Conservation (phyloP, 495 filamentous ascomycete species). For the Baudoinia panamericana region DNA sequence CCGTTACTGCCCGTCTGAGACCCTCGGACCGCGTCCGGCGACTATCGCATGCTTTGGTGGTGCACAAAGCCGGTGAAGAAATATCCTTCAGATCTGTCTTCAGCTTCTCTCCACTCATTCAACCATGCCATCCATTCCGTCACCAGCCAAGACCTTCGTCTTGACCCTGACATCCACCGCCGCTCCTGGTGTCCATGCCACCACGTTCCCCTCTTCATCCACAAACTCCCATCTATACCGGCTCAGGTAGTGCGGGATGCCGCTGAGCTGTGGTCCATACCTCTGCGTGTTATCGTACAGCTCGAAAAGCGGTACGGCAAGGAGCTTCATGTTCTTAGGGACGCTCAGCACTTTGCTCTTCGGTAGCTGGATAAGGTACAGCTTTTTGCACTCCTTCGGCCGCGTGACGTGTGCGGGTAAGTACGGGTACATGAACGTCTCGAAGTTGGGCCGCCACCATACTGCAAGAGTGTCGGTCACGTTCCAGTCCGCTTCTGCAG, state of each 20-base stretch:
- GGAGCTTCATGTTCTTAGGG: slow-evolving; percentile 98
- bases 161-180: slow-evolving; percentile 40
- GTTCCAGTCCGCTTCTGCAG: slow-evolving; percentile 80
- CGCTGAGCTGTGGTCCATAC: slow-evolving; percentile 90
- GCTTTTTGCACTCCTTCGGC: slow-evolving; percentile 98
- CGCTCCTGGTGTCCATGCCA: slow-evolving; percentile 70
- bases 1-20: too few species aligned
- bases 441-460: slow-evolving; percentile 98
- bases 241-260: slow-evolving; percentile 86
- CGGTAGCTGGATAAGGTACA: slow-evolving; percentile 91
- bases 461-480: slow-evolving; percentile 88
- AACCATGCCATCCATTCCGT: too few species aligned
- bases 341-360: slow-evolving; percentile 90
- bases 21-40: too few species aligned
- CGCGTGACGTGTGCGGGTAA: slow-evolving; percentile 88
- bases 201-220: slow-evolving; percentile 83
- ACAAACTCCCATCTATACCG: slow-evolving; percentile 97
- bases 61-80: too few species aligned
- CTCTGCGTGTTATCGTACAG: slow-evolving; percentile 92
- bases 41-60: too few species aligned
- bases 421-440: slow-evolving; percentile 99
- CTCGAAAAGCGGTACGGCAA: slow-evolving; percentile 93
- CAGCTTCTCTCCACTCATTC: too few species aligned
- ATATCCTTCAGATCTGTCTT: too few species aligned
- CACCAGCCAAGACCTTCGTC: slow-evolving; percentile 65